A percentile compares a stretch with the other conserved stretches of the same genome.
phyloP scores from a whole-genome alignment of 805 yeast species.

The Teunomyces stri region DNA sequence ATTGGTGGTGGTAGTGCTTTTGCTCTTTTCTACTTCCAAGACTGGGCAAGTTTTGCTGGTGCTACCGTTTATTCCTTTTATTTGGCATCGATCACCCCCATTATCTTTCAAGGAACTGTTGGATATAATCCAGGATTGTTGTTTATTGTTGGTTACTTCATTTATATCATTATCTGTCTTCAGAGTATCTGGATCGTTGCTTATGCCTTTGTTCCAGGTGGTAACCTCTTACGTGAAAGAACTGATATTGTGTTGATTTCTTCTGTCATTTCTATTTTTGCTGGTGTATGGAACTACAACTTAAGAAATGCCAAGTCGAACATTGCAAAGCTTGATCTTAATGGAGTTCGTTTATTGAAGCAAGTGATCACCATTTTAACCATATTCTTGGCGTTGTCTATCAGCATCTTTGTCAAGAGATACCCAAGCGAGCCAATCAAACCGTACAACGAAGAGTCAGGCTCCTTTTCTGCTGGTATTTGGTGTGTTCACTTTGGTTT shows the following conservation, averaged over 20 bases:
- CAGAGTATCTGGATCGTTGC: slow-evolving; percentile 98
- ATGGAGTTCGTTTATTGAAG: slow-evolving; percentile 15
- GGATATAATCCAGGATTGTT: slow-evolving; percentile 55
- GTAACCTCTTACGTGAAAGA: slow-evolving; percentile 82
- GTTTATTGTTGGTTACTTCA: slow-evolving; percentile 48
- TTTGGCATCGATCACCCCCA: slow-evolving; percentile 58
- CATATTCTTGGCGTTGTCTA: slow-evolving; percentile 48
- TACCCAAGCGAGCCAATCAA: slow-evolving; percentile 65
- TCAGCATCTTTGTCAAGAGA: slow-evolving; percentile 56
- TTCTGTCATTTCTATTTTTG: slow-evolving; percentile 51
- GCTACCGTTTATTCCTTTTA: slow-evolving; percentile 63
- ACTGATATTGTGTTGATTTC: slow-evolving; percentile 67
- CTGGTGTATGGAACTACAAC: slow-evolving; percentile 48
- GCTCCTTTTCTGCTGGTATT: slow-evolving; percentile 87
- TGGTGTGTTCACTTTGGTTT: slow-evolving; percentile 98
- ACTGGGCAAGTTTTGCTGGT: slow-evolving; percentile 77
- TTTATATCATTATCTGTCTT: slow-evolving; percentile 56
- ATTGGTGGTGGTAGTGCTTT: slow-evolving; percentile 50
- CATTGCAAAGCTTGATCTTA: slow-evolving; percentile 19
- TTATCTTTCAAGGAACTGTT: slow-evolving; percentile 56
- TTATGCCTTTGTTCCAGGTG: slow-evolving; percentile 97
- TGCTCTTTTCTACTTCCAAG: slow-evolving; percentile 49
- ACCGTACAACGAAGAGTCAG: slow-evolving; percentile 46
- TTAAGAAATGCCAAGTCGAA: slow-evolving; percentile 21
- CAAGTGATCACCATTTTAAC: slow-evolving; percentile 35